Percentiles rank a stretch among this genome's conserved stretches.
Evolutionary conservation across 2,329 filamentous ascomycete genomes (phyloP).

Genomic region (Neoarthrinium moseri): DNA sequence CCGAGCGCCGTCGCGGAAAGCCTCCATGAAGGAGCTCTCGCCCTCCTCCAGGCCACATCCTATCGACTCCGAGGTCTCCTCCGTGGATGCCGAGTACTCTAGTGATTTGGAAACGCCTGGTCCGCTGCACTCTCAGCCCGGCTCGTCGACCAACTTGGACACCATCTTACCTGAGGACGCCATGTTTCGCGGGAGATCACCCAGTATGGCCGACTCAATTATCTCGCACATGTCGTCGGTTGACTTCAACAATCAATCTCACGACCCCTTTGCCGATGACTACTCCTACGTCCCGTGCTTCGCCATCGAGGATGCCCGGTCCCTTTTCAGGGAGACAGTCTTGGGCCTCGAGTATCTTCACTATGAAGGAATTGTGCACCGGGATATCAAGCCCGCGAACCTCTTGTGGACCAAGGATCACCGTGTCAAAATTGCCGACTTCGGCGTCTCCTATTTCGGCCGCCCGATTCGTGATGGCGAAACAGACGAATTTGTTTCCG

Average conservation of each 20-base stretch:
- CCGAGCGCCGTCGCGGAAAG: constrained; percentile 44
- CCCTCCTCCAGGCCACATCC: constrained; percentile 29
- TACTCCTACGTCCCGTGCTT: constrained; percentile 93
- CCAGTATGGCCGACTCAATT: constrained; percentile 78
- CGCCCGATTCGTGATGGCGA: constrained; percentile 82
- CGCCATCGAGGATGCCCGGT: constrained; percentile 78
- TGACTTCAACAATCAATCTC: constrained; percentile 54
- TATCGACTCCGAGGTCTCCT: constrained; percentile 31
- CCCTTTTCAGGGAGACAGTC: constrained; percentile 88
- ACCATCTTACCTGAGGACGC: constrained; percentile 66
- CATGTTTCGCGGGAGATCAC: constrained; percentile 63
- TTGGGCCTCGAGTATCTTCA: constrained; percentile 91
- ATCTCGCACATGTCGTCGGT: constrained; percentile 69
- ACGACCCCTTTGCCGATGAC: constrained; percentile 77
- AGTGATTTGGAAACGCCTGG: constrained; percentile 52
- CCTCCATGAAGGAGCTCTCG: constrained; percentile 43
- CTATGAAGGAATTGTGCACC: constrained; percentile 80
- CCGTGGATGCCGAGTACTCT: constrained; percentile 39
- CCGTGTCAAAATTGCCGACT: constrained; percentile 96
- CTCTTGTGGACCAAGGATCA: constrained; percentile 82
- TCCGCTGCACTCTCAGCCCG: constrained; percentile 50
- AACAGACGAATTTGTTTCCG: constrained; percentile 69
- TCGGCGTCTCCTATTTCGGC: constrained; percentile 96
- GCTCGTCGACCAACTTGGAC: constrained; percentile 62
- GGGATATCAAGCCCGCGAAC: constrained; percentile 88